Evolutionary conservation across 1,284 basidiomycete species (phyloP).

Genomic region (Microbotryum intermedium): DNA sequence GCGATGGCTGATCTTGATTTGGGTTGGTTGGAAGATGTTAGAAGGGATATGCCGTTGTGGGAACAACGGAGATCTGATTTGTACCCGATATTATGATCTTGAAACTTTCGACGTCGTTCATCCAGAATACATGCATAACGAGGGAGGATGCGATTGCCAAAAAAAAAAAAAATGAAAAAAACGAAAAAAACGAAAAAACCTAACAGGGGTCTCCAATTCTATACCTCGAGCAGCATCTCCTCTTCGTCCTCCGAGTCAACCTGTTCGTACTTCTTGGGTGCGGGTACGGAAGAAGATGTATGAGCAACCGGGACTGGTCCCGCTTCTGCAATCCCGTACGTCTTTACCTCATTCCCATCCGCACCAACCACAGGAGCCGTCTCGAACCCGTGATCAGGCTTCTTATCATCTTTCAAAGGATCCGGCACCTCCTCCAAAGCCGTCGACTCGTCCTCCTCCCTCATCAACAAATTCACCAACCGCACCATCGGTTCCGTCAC

Average conservation of each 20-base stretch:
- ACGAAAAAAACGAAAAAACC: no score
- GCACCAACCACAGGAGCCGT: conserved; percentile 3
- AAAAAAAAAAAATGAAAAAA: no score
- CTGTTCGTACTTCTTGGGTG: not conserved
- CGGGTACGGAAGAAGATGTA: no score
- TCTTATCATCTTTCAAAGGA: no score
- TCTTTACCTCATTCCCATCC: conserved; percentile 6
- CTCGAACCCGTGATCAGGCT: no score
- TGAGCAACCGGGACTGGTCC: no score
- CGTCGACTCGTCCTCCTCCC: conserved; percentile 55
- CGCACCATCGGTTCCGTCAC: conserved; percentile 60
- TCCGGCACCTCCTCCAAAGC: conserved; percentile 34
- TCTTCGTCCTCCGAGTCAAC: conserved; percentile 28
- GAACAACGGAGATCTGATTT: conserved; percentile 30
- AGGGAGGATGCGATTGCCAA: no score
- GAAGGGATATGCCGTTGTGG: conserved; percentile 32
- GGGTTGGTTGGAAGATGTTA: conserved; percentile 20
- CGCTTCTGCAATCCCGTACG: no score
- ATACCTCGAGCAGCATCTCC: conserved; percentile 30
- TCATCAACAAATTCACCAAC: conserved; percentile 63
- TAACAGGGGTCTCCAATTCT: not conserved
- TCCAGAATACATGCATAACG: no score
- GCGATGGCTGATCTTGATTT: conserved; percentile 28
- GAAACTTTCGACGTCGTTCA: no score
- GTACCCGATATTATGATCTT: conserved; percentile 13